Percentiles rank a stretch among this genome's conserved stretches.
These are phyloP conservation scores for Eucalyptus tenuipes DNA, from an alignment of 345 rosid genomes.

Conservation along the genomic window DNA sequence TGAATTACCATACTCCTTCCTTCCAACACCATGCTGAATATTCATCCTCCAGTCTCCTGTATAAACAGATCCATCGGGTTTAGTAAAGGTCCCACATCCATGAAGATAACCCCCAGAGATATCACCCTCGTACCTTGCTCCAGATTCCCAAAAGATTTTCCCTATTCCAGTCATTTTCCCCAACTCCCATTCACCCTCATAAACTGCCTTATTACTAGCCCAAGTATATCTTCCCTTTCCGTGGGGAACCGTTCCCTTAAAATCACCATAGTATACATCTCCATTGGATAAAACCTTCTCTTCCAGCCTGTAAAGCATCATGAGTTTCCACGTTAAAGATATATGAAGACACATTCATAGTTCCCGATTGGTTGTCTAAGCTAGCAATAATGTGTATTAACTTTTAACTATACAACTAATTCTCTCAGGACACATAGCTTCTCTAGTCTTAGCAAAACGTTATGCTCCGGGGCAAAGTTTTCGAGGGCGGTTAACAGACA, in stretches of 20 bases:
- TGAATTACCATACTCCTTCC: slow-evolving; percentile 51
- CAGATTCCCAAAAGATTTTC: slow-evolving; percentile 52
- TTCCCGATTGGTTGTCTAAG: neutral
- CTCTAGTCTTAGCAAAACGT: neutral
- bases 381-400: neutral
- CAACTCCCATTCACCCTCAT: slow-evolving; percentile 80
- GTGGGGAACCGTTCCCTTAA: slow-evolving; percentile 51
- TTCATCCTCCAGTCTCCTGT: slow-evolving; percentile 85
- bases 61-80: slow-evolving; percentile 47
- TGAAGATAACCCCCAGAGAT: slow-evolving; percentile 85
- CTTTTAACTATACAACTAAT: neutral
- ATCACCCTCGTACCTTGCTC: slow-evolving; percentile 75
- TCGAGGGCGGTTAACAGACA: neutral
- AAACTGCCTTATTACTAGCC: slow-evolving; percentile 46
- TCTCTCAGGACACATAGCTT: neutral
- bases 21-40: slow-evolving; percentile 72
- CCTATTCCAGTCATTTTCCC: slow-evolving; percentile 89
- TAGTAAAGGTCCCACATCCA: slow-evolving; percentile 59
- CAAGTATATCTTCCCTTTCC: slow-evolving; percentile 78
- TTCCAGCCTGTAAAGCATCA: slow-evolving; percentile 19
- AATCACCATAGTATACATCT: slow-evolving; percentile 53
- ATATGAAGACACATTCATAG: neutral
- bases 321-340: neutral
- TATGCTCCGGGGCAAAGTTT: neutral
- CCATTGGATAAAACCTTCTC: slow-evolving; percentile 47